Conservation (phyloP, 768 basidiomycete species). For the Russula brevipes region DNA sequence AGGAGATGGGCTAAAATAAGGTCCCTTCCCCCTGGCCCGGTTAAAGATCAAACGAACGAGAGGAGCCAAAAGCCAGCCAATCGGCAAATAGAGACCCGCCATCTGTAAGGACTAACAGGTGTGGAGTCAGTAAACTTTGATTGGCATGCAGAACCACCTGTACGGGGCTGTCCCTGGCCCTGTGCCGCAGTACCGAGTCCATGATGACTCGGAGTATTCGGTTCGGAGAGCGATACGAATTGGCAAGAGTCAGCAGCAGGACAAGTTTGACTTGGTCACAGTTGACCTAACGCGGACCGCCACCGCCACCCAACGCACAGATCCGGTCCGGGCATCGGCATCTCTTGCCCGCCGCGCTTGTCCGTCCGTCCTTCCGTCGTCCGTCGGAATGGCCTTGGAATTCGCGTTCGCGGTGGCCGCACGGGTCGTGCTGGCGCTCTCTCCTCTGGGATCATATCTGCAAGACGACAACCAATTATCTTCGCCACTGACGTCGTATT, state of each 20-base stretch:
- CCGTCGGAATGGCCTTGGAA: slow-evolving; percentile 10
- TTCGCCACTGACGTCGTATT: slow-evolving; percentile 75
- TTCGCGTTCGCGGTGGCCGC: slow-evolving; percentile 37
- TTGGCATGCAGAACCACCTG: no score
- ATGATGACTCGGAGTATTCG: no score
- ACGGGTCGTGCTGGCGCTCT: slow-evolving; percentile 49
- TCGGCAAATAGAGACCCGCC: background rate
- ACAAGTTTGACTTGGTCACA: background rate
- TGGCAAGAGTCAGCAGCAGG: background rate
- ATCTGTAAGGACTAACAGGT: background rate
- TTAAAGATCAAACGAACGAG: slow-evolving; percentile 1
- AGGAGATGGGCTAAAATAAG: background rate
- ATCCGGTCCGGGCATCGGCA: no score
- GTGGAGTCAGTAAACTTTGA: no score
- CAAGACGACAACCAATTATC: slow-evolving; percentile 71
- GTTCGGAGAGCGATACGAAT: no score
- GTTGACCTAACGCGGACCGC: background rate
- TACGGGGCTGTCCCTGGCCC: background rate
- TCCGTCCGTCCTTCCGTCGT: background rate
- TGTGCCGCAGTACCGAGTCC: background rate
- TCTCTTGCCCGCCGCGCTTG: background rate
- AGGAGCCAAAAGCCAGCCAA: background rate
- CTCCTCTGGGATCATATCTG: slow-evolving; percentile 47
- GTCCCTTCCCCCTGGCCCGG: background rate
- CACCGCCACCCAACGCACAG: background rate